A percentile compares a stretch with the other conserved stretches of the same genome.
Conservation (phyloP, 2,329 filamentous ascomycete genomes). For the Neofusicoccum parvum region DNA sequence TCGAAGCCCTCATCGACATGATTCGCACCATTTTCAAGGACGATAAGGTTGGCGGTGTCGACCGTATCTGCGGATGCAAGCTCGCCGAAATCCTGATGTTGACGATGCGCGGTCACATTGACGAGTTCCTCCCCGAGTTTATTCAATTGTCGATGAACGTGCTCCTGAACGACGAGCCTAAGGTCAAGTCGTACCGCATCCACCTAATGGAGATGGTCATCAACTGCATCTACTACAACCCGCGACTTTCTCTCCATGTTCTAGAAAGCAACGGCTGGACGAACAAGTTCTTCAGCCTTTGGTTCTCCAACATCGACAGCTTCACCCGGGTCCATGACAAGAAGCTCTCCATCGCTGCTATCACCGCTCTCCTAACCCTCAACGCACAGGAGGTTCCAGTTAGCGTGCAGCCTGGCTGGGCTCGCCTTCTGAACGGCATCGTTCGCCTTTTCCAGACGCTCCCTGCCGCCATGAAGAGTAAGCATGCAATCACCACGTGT, state of each 20-base stretch:
- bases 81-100: constrained; percentile 97
- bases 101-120: constrained; percentile 83
- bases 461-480: constrained; percentile 82
- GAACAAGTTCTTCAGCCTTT: constrained; percentile 97
- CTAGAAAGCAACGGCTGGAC: constrained; percentile 94
- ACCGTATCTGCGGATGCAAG: constrained; percentile 96
- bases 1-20: constrained; percentile 89
- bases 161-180: constrained; percentile 72
- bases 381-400: constrained; percentile 78
- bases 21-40: constrained; percentile 93
- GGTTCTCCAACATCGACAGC: constrained; percentile 94
- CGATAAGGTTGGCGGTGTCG: constrained; percentile 87
- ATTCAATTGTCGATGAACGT: constrained; percentile 86
- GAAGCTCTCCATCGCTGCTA: constrained; percentile 95
- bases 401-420: constrained; percentile 96
- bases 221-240: constrained; percentile 98
- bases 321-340: constrained; percentile 97
- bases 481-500: constrained; percentile 34
- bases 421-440: constrained; percentile 83
- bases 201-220: constrained; percentile 99
- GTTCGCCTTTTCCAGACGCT: constrained; percentile 90
- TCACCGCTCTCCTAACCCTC: constrained; percentile 80
- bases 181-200: constrained; percentile 91
- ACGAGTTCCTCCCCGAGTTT: constrained; percentile 86
- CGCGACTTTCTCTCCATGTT: constrained; percentile 77